Evolutionary conservation across 2,329 filamentous ascomycete species (phyloP), one percentile per base, ranked within the genome.

Genomic region (Penicillium freii): DNA sequence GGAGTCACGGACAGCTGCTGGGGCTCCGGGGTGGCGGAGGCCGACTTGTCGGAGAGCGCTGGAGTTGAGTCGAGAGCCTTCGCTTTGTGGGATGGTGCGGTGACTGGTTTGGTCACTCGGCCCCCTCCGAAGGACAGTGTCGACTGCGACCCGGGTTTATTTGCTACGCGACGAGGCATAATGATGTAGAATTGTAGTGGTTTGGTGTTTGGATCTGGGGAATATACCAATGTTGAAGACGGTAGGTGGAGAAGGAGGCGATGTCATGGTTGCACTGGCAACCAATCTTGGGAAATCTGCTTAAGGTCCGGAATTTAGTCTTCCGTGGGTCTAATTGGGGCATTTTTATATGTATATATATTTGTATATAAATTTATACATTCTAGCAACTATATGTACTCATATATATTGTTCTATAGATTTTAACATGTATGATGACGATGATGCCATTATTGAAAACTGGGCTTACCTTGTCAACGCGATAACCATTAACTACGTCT

Each of bases 41-140:
- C 56, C 5, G 61, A 56, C 34, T 63, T 63, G 33, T 66, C 62
- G 5, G 78, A 54, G 8, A 71, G 62, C 50, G 75, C 73, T 62
- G 77, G 75, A 59, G 71, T 54, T 56, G 71, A 59, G 58, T 75
- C 65, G 49, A 70, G 58, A 44, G 62, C 65, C 58, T 75, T 76
- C 59, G 57, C 66, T 62, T 67, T 69, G 42, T 75, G 67, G 54
- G 69, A 62, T n/a, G 68, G 63, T 51, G 60, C 70, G 55, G 57
- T 73, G 40, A 77, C 69, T 45, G 82, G 76, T 72, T 88, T 88
- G 54, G 84, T 86, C 64, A 88, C 79, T 73, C 80, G 80, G 38
- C 79, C 77, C 60, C 80, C 76, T 64, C 84, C 80, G 76, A 89
- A 88, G 39, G 84, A 82, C 64, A 88, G 82, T n/a, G 82, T 87